Evolutionary conservation across 805 yeast species (phyloP).

Genomic region (Saccharomycopsis babjevae): DNA sequence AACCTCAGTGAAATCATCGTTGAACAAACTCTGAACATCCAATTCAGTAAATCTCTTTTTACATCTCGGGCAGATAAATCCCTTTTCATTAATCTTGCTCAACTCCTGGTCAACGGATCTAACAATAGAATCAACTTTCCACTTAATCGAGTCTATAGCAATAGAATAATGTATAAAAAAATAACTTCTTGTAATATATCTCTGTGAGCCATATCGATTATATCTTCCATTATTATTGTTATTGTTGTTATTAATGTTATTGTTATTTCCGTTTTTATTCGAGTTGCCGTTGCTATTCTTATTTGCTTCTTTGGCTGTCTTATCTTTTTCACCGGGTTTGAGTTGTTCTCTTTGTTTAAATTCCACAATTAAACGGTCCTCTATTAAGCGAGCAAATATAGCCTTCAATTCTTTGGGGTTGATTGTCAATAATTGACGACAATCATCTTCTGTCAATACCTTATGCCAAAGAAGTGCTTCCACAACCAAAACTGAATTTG

Average conservation of each 20-base stretch:
- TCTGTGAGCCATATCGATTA: conserved; percentile 35
- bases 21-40: conserved; percentile 75
- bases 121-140: conserved; percentile 89
- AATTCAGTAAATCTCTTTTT: conserved; percentile 69
- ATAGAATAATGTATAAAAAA: conserved; percentile 84
- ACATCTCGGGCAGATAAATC: conserved; percentile 85
- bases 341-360: conserved; percentile 51
- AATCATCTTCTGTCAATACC: conserved; percentile 86
- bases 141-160: conserved; percentile 90
- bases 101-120: conserved; percentile 70
- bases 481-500: conserved; percentile 69
- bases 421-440: conserved; percentile 69
- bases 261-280: neutral
- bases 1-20: conserved; percentile 73
- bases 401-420: conserved; percentile 81
- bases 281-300: conserved; percentile 8
- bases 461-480: conserved; percentile 85
- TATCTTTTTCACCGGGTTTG: conserved; percentile 5
- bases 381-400: conserved; percentile 68
- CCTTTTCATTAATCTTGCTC: conserved; percentile 84
- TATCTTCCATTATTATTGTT: conserved; percentile 26
- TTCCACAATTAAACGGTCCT: conserved; percentile 66
- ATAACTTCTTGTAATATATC: conserved; percentile 68
- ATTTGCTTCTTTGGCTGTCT: conserved; percentile 7
- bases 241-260: neutral